phyloP scores from a whole-genome alignment of 345 rosid species.

The Arabis hirsuta region DNA sequence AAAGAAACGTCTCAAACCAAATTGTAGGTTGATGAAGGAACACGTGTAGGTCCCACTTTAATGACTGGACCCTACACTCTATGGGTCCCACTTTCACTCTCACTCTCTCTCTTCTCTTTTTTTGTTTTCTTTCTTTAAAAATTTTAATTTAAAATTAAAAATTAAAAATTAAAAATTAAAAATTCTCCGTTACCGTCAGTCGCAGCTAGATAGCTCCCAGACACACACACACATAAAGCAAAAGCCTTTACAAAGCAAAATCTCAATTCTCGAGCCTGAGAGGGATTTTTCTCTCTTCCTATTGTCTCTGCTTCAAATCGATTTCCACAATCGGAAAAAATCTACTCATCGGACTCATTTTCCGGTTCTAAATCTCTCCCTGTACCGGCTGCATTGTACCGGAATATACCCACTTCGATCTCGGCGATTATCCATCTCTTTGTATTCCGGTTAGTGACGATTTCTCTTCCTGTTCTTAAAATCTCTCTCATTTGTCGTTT shows the following conservation, averaged over 20 bases:
- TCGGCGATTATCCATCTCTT: conserved; percentile 2
- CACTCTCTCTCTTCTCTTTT: not conserved
- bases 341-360: not conserved
- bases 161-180: not conserved
- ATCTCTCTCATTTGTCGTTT: conserved; percentile 36
- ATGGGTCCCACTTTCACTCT: conserved; percentile 30
- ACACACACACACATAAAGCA: conserved; percentile 37
- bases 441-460: conserved; percentile 23
- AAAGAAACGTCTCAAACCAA: conserved; percentile 43
- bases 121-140: not conserved
- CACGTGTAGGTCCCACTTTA: conserved; percentile 49
- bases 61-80: conserved; percentile 28
- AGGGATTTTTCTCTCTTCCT: not conserved
- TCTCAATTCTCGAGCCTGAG: conserved; percentile 39
- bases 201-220: conserved; percentile 39
- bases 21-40: conserved; percentile 61
- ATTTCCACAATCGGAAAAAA: not conserved
- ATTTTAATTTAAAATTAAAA: not conserved
- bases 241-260: conserved; percentile 38
- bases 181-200: conserved; percentile 42
- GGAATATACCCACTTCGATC: conserved; percentile 4
- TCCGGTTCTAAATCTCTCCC: conserved; percentile 39
- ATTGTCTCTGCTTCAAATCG: conserved; percentile 7
- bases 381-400: conserved; percentile 31
- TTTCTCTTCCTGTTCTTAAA: not conserved